Evolutionary conservation across 306 rosid genomes (phyloP), one percentile per base, ranked within the genome.

Genomic region (Rosa multiflora): DNA sequence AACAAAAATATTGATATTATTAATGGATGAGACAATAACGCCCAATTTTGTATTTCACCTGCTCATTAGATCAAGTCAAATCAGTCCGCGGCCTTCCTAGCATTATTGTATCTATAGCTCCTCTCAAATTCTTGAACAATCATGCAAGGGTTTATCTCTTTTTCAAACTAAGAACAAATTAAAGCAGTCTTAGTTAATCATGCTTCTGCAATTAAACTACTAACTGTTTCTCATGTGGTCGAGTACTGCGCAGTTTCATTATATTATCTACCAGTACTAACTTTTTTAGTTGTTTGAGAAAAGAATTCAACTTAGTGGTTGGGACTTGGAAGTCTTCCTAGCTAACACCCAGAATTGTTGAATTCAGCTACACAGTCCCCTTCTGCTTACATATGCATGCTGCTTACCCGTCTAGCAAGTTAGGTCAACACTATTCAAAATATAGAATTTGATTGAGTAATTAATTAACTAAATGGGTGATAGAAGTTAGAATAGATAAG

Each of bases 381-480:
- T 56, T 56, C 62, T 56, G 26, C 29, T 56, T 56, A 56, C 62
- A 56, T 20, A n/a, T 56, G 62, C 62, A 20, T 56, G 63, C 23
- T 58, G 14, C 35, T n/a, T 56, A 56, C 62, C 62, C 62, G 62
- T 8, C 62, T 56, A 56, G 62, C 62, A 56, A 56, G 62, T 56
- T 56, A n/a, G 63, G 32, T 58, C 32, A n/a, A 58, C 8, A 21
- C 32, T 11, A n/a, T 56, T 58, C 63, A 21, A 58, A n/a, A 3
- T 58, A 58, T 58, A 58, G 63, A 21, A 58, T 10, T 8, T 58
- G 32, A 21, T 58, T 1, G 8, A 5, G 26, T n/a, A 44, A 44
- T 44, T 4, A 0, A 56, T 12, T 14, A 49, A 20, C 61, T 53
- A 20, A 53, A 53, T 7, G 21, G 61, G 23, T 53, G 8, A 26